Percentiles rank a stretch among this genome's conserved stretches.
phyloP scores from a whole-genome alignment of 108 stramenopile genomes.

The Mayamaea pseudoterrestris region DNA sequence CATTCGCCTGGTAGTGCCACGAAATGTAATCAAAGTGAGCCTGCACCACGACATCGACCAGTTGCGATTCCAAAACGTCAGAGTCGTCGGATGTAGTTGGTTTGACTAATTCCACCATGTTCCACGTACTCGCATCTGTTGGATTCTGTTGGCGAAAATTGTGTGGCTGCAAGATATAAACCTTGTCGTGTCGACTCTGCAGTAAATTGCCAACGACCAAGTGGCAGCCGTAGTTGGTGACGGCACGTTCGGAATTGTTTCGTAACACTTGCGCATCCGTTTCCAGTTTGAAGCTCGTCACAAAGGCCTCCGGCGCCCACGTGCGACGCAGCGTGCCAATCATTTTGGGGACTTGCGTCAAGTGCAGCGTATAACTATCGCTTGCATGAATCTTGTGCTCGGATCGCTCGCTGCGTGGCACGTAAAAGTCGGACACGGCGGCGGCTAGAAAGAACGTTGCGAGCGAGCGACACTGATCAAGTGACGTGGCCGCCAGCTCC shows the following conservation, averaged over 20 bases:
- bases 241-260: slow-evolving; percentile 75
- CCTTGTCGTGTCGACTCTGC: slow-evolving; percentile 72
- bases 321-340: slow-evolving; percentile 51
- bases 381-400: slow-evolving; percentile 93
- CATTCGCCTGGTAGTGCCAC: neutral
- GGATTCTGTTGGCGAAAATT: slow-evolving; percentile 3
- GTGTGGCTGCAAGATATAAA: slow-evolving; percentile 43
- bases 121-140: slow-evolving; percentile 14
- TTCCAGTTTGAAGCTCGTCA: slow-evolving; percentile 98
- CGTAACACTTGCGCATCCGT: slow-evolving; percentile 81
- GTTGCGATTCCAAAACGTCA: slow-evolving; percentile 45
- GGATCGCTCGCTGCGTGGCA: slow-evolving; percentile 62
- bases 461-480: slow-evolving; percentile 39
- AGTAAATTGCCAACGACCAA: slow-evolving; percentile 94
- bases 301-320: slow-evolving; percentile 90
- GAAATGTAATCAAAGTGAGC: slow-evolving; percentile 78
- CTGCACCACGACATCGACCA: slow-evolving; percentile 51
- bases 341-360: slow-evolving; percentile 85
- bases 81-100: slow-evolving; percentile 7
- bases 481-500: slow-evolving; percentile 34
- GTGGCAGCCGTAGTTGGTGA: slow-evolving; percentile 84
- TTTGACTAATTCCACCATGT: slow-evolving; percentile 21
- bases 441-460: slow-evolving; percentile 82
- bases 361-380: slow-evolving; percentile 39
- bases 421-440: slow-evolving; percentile 95